Conservation (phyloP, 2,329 filamentous ascomycete species). For the Grosmannia huntii region DNA sequence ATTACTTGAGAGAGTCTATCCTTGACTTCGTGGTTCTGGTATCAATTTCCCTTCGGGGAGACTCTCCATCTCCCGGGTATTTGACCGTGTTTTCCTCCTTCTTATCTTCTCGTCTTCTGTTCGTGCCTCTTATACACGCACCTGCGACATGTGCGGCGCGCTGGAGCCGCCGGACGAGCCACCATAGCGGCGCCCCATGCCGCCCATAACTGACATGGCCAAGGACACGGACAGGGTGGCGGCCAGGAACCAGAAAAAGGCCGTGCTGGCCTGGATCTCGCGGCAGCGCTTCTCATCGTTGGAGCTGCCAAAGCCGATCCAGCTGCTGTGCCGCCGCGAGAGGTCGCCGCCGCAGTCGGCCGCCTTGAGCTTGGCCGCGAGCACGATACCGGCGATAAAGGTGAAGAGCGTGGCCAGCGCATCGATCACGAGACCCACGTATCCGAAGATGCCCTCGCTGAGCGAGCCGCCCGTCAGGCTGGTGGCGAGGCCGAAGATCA, state of each 20-base stretch:
- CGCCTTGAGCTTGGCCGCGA: slow-evolving; percentile 55
- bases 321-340: slow-evolving; percentile 26
- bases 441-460: slow-evolving; percentile 29
- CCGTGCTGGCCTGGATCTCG: slow-evolving; percentile 60
- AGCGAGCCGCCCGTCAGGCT: slow-evolving; percentile 32
- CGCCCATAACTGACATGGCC: slow-evolving; percentile 40
- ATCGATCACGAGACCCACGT: slow-evolving; percentile 45
- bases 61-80: neutral
- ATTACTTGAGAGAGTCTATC: neutral
- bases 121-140: slow-evolving; percentile 23
- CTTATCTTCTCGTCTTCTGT: neutral
- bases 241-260: slow-evolving; percentile 72
- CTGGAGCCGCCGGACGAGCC: slow-evolving; percentile 25
- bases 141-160: slow-evolving; percentile 42
- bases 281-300: slow-evolving; percentile 54
- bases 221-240: slow-evolving; percentile 44
- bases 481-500: slow-evolving; percentile 48
- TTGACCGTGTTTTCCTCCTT: neutral
- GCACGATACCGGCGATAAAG: slow-evolving; percentile 56
- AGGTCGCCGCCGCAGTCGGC: slow-evolving; percentile 51
- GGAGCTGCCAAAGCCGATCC: slow-evolving; percentile 49
- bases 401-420: slow-evolving; percentile 51
- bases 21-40: neutral
- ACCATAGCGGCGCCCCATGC: slow-evolving; percentile 30
- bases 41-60: neutral